A percentile compares a stretch with the other conserved stretches of the same genome.
These are phyloP conservation scores for Staphylotrichum longicolle DNA, from an alignment of 495 filamentous ascomycete species.

Conservation along the genomic window DNA sequence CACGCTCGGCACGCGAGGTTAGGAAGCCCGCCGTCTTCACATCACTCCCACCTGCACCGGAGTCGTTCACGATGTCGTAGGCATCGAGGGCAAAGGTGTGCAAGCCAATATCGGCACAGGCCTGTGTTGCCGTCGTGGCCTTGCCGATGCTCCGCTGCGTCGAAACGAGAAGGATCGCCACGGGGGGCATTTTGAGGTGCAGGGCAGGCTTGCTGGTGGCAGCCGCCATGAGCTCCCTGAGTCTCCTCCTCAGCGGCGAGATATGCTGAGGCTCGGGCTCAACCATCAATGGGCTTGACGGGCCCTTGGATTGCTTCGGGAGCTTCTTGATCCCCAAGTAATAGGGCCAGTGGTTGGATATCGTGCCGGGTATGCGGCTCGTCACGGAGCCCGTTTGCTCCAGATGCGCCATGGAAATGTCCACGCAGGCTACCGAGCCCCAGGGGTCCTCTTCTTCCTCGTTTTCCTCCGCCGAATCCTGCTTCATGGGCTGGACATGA, in stretches of 20 bases:
- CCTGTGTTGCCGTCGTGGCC: conserved; percentile 66
- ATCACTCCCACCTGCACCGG: conserved; percentile 79
- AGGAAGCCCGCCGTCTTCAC: conserved; percentile 90
- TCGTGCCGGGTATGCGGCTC: conserved; percentile 69
- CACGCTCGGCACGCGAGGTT: conserved; percentile 81
- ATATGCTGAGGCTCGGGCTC: conserved; percentile 51
- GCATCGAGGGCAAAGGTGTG: conserved; percentile 88
- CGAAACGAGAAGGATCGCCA: conserved; percentile 82
- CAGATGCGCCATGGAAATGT: conserved; percentile 80
- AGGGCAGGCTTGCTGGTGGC: conserved; percentile 86
- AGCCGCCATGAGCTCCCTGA: conserved; percentile 82
- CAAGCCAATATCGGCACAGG: conserved; percentile 82
- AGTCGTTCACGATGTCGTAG: conserved; percentile 89
- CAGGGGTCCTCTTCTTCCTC: conserved; percentile 64
- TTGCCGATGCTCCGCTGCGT: conserved; percentile 93
- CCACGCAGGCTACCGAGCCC: conserved; percentile 79
- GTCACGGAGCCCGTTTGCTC: conserved; percentile 81
- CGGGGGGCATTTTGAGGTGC: conserved; percentile 78
- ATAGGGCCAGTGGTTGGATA: conserved; percentile 76
- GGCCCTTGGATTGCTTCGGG: conserved; percentile 33
- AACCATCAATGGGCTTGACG: conserved; percentile 43
- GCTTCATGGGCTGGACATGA: conserved; percentile 60
- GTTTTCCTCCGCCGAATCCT: conserved; percentile 47
- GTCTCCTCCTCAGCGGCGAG: conserved; percentile 66
- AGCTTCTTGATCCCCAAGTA: conserved; percentile 72